Evolutionary conservation across 1,284 basidiomycete species (phyloP).

Genomic region (Ganoderma lingzhi): DNA sequence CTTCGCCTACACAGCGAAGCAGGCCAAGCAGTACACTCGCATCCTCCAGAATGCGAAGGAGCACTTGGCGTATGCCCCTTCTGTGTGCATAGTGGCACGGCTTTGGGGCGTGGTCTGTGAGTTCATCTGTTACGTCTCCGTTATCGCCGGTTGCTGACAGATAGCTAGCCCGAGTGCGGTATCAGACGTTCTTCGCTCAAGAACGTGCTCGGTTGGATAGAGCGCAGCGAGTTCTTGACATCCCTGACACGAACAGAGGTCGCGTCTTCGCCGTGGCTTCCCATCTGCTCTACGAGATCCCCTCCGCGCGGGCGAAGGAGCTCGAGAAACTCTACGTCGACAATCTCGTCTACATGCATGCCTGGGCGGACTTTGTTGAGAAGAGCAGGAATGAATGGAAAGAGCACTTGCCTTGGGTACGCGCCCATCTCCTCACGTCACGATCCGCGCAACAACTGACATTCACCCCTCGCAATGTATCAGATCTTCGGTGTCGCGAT

Average conservation of each 20-base stretch:
- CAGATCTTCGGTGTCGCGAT: conserved; percentile 41
- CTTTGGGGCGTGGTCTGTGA: conserved; percentile 40
- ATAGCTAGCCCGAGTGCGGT: conserved; percentile 49
- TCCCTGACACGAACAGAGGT: conserved; percentile 40
- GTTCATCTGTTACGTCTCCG: conserved; percentile 5
- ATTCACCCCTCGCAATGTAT: conserved; percentile 39
- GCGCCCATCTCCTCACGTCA: conserved; percentile 20
- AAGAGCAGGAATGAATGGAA: conserved; percentile 51
- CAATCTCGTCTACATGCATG: conserved; percentile 51
- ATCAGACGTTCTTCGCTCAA: conserved; percentile 58
- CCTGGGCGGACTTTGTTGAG: conserved; percentile 54
- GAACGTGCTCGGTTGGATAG: conserved; percentile 53
- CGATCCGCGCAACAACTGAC: conserved; percentile 10
- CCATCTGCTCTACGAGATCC: conserved; percentile 48
- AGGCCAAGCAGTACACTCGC: conserved; percentile 48
- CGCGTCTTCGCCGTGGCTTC: conserved; percentile 45
- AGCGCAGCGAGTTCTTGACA: conserved; percentile 51
- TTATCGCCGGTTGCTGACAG: background rate
- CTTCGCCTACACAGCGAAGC: conserved; percentile 49
- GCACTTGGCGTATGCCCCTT: conserved; percentile 32
- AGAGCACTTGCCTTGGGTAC: conserved; percentile 37
- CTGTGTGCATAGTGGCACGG: conserved; percentile 32
- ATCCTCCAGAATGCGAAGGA: conserved; percentile 52
- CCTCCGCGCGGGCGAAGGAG: conserved; percentile 45
- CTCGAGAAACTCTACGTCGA: conserved; percentile 57